A percentile compares a stretch with the other conserved stretches of the same genome.
Conservation (phyloP, 805 yeast species). For the Lachancea waltii region DNA sequence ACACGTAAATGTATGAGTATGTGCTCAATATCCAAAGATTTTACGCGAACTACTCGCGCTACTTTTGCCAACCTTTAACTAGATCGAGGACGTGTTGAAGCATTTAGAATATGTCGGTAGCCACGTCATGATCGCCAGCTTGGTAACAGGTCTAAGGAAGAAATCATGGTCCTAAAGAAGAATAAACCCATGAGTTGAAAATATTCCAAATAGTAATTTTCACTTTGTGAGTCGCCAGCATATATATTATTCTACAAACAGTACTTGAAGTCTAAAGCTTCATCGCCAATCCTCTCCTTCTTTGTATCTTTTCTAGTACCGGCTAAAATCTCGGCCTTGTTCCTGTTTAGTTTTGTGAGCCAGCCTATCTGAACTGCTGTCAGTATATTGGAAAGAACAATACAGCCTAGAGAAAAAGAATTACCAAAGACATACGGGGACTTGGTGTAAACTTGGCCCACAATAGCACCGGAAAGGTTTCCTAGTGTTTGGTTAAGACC, state of each 20-base stretch:
- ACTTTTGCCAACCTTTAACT: too few relatives aligned
- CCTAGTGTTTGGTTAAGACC: slow-evolving; percentile 41
- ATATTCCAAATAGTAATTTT: neutral
- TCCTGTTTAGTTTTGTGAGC: slow-evolving; percentile 13
- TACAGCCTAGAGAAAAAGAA: slow-evolving; percentile 36
- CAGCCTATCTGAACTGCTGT: slow-evolving; percentile 16
- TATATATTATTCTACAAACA: slow-evolving; percentile 12
- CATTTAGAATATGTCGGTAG: too few relatives aligned
- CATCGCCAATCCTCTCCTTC: slow-evolving; percentile 22
- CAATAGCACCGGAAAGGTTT: slow-evolving; percentile 40
- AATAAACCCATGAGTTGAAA: neutral
- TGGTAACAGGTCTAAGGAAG: too few relatives aligned
- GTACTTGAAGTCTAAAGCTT: slow-evolving; percentile 23
- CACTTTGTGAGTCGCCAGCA: too few relatives aligned
- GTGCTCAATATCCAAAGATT: too few relatives aligned
- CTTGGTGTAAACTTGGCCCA: slow-evolving; percentile 38
- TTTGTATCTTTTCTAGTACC: slow-evolving; percentile 21
- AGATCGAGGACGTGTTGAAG: too few relatives aligned
- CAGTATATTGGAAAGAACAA: slow-evolving; percentile 20
- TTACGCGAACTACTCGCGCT: too few relatives aligned
- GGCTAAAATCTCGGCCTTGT: slow-evolving; percentile 15
- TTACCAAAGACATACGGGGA: slow-evolving; percentile 38
- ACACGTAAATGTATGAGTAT: too few relatives aligned
- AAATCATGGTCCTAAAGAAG: too few relatives aligned
- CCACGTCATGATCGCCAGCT: too few relatives aligned